Conservation (phyloP, 495 filamentous ascomycete genomes). For the Pyronema omphalodes region DNA sequence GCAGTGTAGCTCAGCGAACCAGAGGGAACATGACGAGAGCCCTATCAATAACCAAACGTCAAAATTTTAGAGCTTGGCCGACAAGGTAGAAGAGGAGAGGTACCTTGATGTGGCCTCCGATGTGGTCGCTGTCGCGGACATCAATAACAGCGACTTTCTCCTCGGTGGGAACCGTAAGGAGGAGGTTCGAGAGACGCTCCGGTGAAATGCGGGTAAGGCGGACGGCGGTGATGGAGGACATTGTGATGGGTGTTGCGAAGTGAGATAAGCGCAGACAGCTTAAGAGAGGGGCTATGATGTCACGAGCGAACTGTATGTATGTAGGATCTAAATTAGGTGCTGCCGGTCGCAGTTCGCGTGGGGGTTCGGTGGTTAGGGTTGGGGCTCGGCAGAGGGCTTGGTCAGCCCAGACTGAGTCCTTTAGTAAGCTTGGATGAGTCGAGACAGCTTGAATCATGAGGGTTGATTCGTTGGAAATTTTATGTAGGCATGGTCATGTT, state of each 20-base stretch:
- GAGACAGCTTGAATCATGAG: too few species aligned
- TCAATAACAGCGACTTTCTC: constrained; percentile 57
- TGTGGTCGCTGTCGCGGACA: constrained; percentile 60
- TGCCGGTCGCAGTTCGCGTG: too few species aligned
- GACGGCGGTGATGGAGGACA: constrained; percentile 8
- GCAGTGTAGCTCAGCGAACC: constrained; percentile 50
- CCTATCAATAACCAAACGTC: background rate
- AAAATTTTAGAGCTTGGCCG: constrained; percentile 6
- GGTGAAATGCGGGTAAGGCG: constrained; percentile 16
- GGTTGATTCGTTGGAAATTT: too few species aligned
- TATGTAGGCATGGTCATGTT: too few species aligned
- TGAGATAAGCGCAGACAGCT: too few species aligned
- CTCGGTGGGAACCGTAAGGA: constrained; percentile 16
- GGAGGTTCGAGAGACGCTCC: constrained; percentile 16
- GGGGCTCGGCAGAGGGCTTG: too few species aligned
- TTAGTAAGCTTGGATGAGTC: too few species aligned
- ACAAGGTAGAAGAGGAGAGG: background rate
- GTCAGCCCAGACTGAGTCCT: too few species aligned
- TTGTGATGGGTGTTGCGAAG: background rate
- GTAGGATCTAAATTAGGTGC: too few species aligned
- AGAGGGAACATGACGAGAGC: constrained; percentile 56
- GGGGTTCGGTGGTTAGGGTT: too few species aligned
- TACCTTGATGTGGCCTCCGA: constrained; percentile 56
- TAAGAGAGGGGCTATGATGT: too few species aligned
- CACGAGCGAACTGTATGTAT: too few species aligned